A percentile compares a stretch with the other conserved stretches of the same genome.
Evolutionary conservation across 2,329 filamentous ascomycete genomes (phyloP).

Genomic region (Chaetomiaceae sp.): DNA sequence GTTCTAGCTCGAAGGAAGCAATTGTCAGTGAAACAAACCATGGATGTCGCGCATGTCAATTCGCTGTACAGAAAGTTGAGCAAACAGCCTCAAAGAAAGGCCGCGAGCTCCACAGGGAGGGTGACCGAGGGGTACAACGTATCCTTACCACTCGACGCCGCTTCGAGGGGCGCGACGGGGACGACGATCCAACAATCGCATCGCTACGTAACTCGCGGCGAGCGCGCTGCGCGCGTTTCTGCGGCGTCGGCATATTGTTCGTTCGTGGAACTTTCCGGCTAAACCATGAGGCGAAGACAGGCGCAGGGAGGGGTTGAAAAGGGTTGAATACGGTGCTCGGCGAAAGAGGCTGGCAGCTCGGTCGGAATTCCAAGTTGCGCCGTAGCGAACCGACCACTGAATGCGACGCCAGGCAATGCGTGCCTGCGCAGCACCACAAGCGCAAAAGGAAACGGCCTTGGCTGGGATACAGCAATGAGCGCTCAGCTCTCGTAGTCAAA

Average conservation of each 20-base stretch:
- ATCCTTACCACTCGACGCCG: conserved; percentile 54
- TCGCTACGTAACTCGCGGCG: conserved; percentile 31
- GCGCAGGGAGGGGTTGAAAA: conserved; percentile 9
- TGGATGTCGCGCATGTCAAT: too few species aligned
- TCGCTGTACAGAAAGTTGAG: too few species aligned
- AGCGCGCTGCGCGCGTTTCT: conserved; percentile 28
- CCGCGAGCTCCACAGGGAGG: too few species aligned
- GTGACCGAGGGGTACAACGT: conserved; percentile 13
- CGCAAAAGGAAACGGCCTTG: background rate
- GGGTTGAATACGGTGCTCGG: background rate
- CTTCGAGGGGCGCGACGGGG: conserved; percentile 56
- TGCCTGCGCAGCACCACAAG: background rate
- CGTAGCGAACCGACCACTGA: conserved; percentile 1
- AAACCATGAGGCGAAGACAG: conserved; percentile 15
- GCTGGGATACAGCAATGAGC: background rate
- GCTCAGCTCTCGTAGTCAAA: background rate
- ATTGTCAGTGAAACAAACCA: background rate
- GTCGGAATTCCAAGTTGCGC: conserved; percentile 1
- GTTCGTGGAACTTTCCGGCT: conserved; percentile 13
- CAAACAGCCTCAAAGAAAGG: too few species aligned
- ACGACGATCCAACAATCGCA: conserved; percentile 41
- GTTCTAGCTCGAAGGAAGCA: conserved; percentile 20
- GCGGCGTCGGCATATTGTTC: conserved; percentile 28
- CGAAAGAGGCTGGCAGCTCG: conserved; percentile 9
- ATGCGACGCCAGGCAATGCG: conserved; percentile 11